Evolutionary conservation across 345 rosid species (phyloP).

Genomic region (Ceriops decandra): DNA sequence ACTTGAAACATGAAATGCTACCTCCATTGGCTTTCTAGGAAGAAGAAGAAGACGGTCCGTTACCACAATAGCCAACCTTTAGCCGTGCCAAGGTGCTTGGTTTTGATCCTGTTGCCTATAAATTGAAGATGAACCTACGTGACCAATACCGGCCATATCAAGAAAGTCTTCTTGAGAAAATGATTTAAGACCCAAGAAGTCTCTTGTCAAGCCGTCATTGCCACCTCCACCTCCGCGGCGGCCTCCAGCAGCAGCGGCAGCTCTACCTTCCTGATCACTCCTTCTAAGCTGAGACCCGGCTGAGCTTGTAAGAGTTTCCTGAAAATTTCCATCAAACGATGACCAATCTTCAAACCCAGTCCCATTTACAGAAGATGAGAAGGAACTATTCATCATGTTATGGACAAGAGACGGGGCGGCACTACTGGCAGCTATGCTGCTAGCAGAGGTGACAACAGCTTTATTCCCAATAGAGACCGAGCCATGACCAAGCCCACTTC

Average conservation of each 20-base stretch:
- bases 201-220: constrained; percentile 43
- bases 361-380: constrained; percentile 11
- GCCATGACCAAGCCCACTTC: constrained; percentile 23
- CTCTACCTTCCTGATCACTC: constrained; percentile 12
- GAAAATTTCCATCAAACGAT: constrained; percentile 22
- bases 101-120: constrained; percentile 28
- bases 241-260: not conserved
- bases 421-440: constrained; percentile 16
- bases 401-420: constrained; percentile 24
- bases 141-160: constrained; percentile 23
- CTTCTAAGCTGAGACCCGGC: constrained; percentile 4
- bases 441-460: constrained; percentile 32
- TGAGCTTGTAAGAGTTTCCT: constrained; percentile 15
- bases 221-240: not conserved
- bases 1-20: no score
- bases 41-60: not conserved
- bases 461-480: constrained; percentile 36
- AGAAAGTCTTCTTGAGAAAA: constrained; percentile 33
- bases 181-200: constrained; percentile 54
- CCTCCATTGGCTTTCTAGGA: no score
- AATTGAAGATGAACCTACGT: constrained; percentile 17
- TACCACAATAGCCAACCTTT: not conserved
- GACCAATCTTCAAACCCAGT: constrained; percentile 22
- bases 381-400: constrained; percentile 21
- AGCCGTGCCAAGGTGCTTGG: constrained; percentile 39